phyloP scores from a whole-genome alignment of 805 yeast species.

The Lipomyces japonicus region DNA sequence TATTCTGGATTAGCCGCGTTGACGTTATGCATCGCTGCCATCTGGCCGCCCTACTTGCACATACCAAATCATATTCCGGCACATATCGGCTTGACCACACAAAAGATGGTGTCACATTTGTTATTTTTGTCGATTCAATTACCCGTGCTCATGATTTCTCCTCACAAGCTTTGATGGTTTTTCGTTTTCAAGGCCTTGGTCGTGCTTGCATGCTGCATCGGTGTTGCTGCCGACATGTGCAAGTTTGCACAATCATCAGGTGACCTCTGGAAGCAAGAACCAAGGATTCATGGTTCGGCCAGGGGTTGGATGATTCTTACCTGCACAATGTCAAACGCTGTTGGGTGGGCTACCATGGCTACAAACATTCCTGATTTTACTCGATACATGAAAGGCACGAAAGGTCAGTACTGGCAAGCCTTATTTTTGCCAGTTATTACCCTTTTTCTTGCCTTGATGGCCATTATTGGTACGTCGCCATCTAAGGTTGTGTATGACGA shows the following conservation, averaged over 20 bases:
- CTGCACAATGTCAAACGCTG: constrained; percentile 31
- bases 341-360: constrained; percentile 35
- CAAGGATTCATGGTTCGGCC: constrained; percentile 28
- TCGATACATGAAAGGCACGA: constrained; percentile 18
- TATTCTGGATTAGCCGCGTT: constrained; percentile 25
- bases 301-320: constrained; percentile 29
- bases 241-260: too few relatives aligned
- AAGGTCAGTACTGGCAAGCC: constrained; percentile 26
- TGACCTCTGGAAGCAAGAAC: constrained; percentile 18
- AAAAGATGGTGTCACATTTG: constrained; percentile 21
- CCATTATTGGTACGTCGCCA: constrained; percentile 21
- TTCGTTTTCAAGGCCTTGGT: constrained; percentile 27
- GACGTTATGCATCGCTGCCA: constrained; percentile 25
- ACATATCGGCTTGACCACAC: constrained; percentile 26
- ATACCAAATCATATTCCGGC: constrained; percentile 27
- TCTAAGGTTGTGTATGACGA: constrained; percentile 25
- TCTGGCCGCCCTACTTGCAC: constrained; percentile 28
- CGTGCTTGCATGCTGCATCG: constrained; percentile 17
- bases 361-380: constrained; percentile 31
- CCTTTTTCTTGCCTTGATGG: constrained; percentile 23
- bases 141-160: constrained; percentile 25
- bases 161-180: constrained; percentile 29
- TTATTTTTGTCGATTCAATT: constrained; percentile 27
- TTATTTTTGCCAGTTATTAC: constrained; percentile 26
- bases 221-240: constrained; percentile 19